Percentiles rank a stretch among this genome's conserved stretches.
Evolutionary conservation across 176 grass and related monocot genomes (phyloP).

Genomic region (Lolium rigidum): DNA sequence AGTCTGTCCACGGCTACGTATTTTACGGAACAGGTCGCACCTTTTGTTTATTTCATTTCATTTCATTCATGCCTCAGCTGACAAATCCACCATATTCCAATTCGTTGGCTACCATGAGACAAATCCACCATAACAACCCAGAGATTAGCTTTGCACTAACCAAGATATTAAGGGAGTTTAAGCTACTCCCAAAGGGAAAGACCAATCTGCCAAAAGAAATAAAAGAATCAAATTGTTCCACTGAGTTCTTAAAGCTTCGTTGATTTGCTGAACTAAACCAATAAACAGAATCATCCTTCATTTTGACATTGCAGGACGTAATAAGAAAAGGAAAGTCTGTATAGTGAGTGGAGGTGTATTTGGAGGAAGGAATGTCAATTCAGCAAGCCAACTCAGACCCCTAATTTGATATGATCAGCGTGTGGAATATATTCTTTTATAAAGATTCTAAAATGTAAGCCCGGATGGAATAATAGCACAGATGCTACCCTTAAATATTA

Average conservation of each 20-base stretch:
- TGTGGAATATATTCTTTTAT: conserved; percentile 45
- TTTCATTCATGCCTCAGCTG: conserved; percentile 1
- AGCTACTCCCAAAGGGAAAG: neutral
- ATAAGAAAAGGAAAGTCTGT: conserved; percentile 9
- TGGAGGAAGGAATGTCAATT: neutral
- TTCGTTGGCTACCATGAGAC: neutral
- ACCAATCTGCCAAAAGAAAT: neutral
- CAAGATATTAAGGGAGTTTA: neutral
- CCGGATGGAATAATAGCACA: conserved; percentile 24
- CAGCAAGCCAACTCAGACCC: conserved; percentile 22
- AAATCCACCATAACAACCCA: neutral
- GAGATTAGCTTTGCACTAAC: conserved; percentile 2
- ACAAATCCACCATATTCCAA: neutral
- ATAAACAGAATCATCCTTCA: neutral
- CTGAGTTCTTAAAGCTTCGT: neutral
- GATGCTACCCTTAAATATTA: conserved; percentile 6
- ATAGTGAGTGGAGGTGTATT: conserved; percentile 8
- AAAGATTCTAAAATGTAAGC: conserved; percentile 38
- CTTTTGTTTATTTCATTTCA: neutral
- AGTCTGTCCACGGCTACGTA: conserved; percentile 12
- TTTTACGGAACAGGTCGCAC: conserved; percentile 1
- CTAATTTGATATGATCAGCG: conserved; percentile 29
- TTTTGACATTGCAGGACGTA: conserved; percentile 18
- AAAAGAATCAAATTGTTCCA: neutral
- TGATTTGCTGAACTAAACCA: conserved; percentile 39